These are phyloP conservation scores for Pulveroboletus sp. DNA, from an alignment of 768 basidiomycete species.

Conservation along the genomic window DNA sequence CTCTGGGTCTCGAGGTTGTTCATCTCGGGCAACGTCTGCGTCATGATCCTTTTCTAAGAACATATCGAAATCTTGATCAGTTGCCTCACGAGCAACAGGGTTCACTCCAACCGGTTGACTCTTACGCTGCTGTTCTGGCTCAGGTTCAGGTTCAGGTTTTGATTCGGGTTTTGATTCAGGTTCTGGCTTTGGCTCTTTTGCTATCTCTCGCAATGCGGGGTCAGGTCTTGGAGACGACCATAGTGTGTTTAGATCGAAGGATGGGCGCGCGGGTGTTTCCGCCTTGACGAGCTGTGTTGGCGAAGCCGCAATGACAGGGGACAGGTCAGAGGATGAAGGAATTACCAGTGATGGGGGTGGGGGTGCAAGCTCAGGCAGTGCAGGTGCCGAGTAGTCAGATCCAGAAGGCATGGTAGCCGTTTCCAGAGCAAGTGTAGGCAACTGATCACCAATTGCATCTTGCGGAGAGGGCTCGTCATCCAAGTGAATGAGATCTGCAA, in stretches of 20 bases:
- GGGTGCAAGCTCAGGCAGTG: conserved; percentile 13
- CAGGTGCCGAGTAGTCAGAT: conserved; percentile 4
- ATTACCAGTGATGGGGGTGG: conserved; percentile 38
- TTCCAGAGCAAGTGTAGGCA: conserved; percentile 16
- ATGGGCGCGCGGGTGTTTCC: conserved; percentile 42
- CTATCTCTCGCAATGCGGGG: conserved; percentile 12
- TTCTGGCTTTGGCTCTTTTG: conserved; percentile 25
- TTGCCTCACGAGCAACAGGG: conserved; percentile 37
- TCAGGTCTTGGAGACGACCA: conserved; percentile 55
- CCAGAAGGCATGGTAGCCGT: conserved; percentile 4
- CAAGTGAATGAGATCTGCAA: conserved; percentile 73
- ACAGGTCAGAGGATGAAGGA: conserved; percentile 38
- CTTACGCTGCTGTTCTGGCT: conserved; percentile 33
- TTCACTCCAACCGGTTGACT: conserved; percentile 45
- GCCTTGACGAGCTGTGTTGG: conserved; percentile 32
- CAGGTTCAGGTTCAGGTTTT: conserved; percentile 10
- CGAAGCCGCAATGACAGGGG: conserved; percentile 23
- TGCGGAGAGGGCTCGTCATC: conserved; percentile 52
- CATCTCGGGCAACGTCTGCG: conserved; percentile 20
- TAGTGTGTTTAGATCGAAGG: conserved; percentile 69
- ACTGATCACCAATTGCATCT: conserved; percentile 27
- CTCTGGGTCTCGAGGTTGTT: conserved; percentile 38
- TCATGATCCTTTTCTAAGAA: conserved; percentile 62
- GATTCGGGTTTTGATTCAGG: conserved; percentile 23
- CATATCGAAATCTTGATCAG: conserved; percentile 85